Evolutionary conservation across 2,329 filamentous ascomycete species (phyloP), one percentile per base, ranked within the genome.

Genomic region (Ophiognomonia clavigignenti-juglandacearum): DNA sequence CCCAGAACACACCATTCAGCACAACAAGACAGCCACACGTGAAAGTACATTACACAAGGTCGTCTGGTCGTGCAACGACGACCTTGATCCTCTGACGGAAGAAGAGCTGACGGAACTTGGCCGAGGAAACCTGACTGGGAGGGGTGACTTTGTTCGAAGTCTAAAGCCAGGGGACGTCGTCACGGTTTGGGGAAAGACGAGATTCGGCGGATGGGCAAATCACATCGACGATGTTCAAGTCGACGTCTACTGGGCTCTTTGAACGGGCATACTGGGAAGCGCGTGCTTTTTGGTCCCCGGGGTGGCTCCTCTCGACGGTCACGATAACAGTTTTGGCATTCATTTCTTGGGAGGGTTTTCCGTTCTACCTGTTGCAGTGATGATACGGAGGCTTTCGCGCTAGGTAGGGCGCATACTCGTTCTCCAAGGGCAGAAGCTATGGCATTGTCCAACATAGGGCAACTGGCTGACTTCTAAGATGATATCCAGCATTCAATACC

Each of bases 161-260:
- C 57, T 85, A 53, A 73, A 70, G 53, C 53, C 80, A n/a, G 81
- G 81, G 1, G 81, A 85, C 54, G 72, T 80, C 16, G 63, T 84
- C 10, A 83, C 79, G 0, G 57, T 84, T 2, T 84, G 80, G 80
- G 79, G 66, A 1, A 80, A 76, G 61, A 71, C 77, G 2, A 70
- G 80, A 48, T 83, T 78, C 46, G 61, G 58, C 0, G 72, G 64
- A 0, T 85, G 81, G 81, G 38, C 45, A 1, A 83, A 83, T 51
- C 43, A 62, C 11, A 59, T 83, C 9, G 59, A 74, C 39, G 67
- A 62, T 11, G 73, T 75, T 2, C 67, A 69, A 58, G 63, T 83
- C 24, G 75, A 78, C 48, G 67, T 83, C 22, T 83, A 78, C 56
- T 84, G 78, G 77, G 75, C 77, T 1, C 57, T 61, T 51, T 79